phyloP scores from a whole-genome alignment of 208 protist species.

The Herpetomonas tarakana region DNA sequence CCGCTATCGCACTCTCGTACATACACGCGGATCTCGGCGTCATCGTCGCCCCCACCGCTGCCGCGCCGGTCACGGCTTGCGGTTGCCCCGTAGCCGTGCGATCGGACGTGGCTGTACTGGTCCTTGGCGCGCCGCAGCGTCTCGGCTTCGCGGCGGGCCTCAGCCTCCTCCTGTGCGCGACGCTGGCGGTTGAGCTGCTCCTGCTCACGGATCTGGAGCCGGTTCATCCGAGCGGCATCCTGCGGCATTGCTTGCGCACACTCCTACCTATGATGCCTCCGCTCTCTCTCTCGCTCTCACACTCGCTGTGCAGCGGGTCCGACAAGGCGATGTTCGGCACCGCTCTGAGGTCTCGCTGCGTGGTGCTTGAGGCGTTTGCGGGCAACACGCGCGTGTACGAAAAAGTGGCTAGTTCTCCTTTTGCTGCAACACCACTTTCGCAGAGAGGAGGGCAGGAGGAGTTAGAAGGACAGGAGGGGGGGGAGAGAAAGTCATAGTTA shows the following conservation, averaged over 20 bases:
- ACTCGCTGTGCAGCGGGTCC: too few relatives aligned
- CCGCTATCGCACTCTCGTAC: conserved; percentile 80
- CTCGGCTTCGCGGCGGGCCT: conserved; percentile 24
- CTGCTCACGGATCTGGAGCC: conserved; percentile 80
- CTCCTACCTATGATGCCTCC: too few relatives aligned
- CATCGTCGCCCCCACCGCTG: conserved; percentile 20
- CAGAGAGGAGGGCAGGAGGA: too few relatives aligned
- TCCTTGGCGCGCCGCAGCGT: conserved; percentile 39
- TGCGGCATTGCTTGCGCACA: conserved; percentile 23
- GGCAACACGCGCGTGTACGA: too few relatives aligned
- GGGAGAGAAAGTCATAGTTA: too few relatives aligned
- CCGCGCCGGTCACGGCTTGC: background rate
- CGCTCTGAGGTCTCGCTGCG: too few relatives aligned
- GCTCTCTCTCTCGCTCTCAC: too few relatives aligned
- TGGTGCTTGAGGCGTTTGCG: too few relatives aligned
- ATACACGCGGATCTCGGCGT: conserved; percentile 80
- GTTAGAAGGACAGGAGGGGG: too few relatives aligned
- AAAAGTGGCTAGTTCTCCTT: too few relatives aligned
- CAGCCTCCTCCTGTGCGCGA: conserved; percentile 37
- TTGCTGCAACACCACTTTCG: too few relatives aligned
- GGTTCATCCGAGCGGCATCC: conserved; percentile 71
- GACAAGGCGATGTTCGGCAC: too few relatives aligned
- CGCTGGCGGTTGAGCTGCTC: conserved; percentile 78
- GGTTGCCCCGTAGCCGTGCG: conserved; percentile 49
- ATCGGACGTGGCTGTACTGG: conserved; percentile 58